Conservation (phyloP, 2,329 filamentous ascomycete genomes). For the Xylaria sp. region DNA sequence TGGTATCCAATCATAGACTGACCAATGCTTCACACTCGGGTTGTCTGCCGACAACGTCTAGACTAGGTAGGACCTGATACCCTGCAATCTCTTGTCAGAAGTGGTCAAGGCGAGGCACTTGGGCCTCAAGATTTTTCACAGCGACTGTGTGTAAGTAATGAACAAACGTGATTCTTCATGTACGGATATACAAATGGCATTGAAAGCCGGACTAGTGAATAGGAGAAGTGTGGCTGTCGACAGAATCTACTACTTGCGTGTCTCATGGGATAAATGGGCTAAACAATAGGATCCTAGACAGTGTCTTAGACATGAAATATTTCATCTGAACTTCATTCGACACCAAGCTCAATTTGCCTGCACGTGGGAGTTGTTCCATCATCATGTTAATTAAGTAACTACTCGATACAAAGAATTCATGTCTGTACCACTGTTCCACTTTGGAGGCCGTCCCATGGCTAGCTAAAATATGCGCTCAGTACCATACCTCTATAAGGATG, state of each 20-base stretch:
- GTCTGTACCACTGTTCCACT: background rate
- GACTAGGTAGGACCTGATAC: slow-evolving; percentile 6
- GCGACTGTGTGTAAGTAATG: too few relatives aligned
- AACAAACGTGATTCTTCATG: background rate
- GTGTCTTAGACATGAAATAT: background rate
- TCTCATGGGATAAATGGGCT: background rate
- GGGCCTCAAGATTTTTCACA: background rate
- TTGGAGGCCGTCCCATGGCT: too few relatives aligned
- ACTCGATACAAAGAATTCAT: background rate
- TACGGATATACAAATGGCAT: background rate
- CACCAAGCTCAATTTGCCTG: background rate
- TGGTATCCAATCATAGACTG: slow-evolving; percentile 21
- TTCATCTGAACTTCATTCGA: background rate
- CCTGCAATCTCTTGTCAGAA: background rate
- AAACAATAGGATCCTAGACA: background rate
- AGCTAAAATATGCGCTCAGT: background rate
- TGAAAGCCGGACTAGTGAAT: background rate
- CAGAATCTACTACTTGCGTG: background rate
- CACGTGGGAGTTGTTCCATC: background rate
- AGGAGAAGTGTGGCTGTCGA: background rate
- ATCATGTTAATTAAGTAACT: background rate
- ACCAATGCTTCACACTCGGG: slow-evolving; percentile 13
- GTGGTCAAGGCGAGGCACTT: slow-evolving; percentile 3
- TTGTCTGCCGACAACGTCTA: slow-evolving; percentile 23
- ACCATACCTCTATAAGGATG: background rate